phyloP scores from a whole-genome alignment of 2,329 filamentous ascomycete genomes.

The Aureobasidium sp. region DNA sequence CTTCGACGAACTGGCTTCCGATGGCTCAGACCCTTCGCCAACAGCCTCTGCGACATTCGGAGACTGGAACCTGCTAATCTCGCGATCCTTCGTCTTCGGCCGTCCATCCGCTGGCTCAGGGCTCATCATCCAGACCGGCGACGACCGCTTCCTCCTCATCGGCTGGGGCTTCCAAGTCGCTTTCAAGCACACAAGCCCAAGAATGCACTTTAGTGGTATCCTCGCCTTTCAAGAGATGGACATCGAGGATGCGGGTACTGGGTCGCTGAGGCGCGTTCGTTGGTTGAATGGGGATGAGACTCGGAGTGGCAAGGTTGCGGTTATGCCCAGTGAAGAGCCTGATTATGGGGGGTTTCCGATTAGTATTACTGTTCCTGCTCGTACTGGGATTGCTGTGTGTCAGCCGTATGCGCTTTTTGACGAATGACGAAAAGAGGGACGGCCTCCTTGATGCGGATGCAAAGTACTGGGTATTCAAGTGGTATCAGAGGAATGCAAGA shows the following conservation, averaged over 20 bases:
- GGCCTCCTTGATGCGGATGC: too few relatives aligned
- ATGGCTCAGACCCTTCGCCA: constrained; percentile 24
- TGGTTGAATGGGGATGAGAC: constrained; percentile 40
- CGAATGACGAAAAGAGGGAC: too few relatives aligned
- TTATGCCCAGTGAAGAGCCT: constrained; percentile 49
- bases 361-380: constrained; percentile 44
- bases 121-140: constrained; percentile 35
- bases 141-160: constrained; percentile 35
- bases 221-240: constrained; percentile 35
- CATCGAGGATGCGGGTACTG: constrained; percentile 28
- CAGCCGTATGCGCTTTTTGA: constrained; percentile 27
- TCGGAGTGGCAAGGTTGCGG: constrained; percentile 37
- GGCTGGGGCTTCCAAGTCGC: constrained; percentile 38
- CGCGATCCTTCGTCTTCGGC: constrained; percentile 40
- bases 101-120: constrained; percentile 33
- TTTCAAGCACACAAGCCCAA: constrained; percentile 23
- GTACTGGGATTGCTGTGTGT: constrained; percentile 40
- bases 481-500: too few relatives aligned
- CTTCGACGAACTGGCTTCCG: constrained; percentile 30
- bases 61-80: constrained; percentile 31
- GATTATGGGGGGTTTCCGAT: constrained; percentile 51
- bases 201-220: constrained; percentile 35
- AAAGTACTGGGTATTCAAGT: too few relatives aligned
- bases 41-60: constrained; percentile 27
- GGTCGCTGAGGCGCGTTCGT: constrained; percentile 30